Percentiles rank a stretch among this genome's conserved stretches.
Conservation (phyloP, 202 grass and related monocot species). For the Panicum virgatum region DNA sequence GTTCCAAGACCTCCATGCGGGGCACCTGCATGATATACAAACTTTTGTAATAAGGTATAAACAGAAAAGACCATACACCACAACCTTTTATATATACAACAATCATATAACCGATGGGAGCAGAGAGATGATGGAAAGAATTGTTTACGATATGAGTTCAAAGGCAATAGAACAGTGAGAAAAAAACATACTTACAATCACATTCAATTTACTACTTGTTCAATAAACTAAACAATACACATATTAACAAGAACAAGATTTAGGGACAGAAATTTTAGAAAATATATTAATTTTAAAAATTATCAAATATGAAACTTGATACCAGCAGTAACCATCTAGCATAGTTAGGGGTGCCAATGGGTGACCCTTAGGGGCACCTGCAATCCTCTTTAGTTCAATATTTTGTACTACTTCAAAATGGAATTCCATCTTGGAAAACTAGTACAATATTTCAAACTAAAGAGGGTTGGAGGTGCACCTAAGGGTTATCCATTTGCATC, state of each 20-base stretch:
- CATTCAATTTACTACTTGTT: not conserved
- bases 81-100: not conserved
- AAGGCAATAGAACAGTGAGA: not conserved
- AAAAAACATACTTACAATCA: not conserved
- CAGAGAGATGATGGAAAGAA: not conserved
- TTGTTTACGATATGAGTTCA: not conserved
- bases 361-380: no score
- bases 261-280: not conserved
- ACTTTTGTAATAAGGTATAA: not conserved
- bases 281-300: not conserved
- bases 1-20: slow-evolving; percentile 12
- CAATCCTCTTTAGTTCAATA: no score
- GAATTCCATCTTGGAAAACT: no score
- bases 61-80: not conserved
- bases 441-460: no score
- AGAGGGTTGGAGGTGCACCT: no score
- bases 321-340: not conserved
- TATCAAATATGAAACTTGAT: not conserved
- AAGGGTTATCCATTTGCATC: no score
- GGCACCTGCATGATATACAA: slow-evolving; percentile 18
- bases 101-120: not conserved
- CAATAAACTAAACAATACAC: not conserved
- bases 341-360: no score
- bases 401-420: no score
- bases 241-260: not conserved